A percentile compares a stretch with the other conserved stretches of the same genome.
Evolutionary conservation across 257 asterid genomes (phyloP).

Genomic region (Solanum paucissectum): DNA sequence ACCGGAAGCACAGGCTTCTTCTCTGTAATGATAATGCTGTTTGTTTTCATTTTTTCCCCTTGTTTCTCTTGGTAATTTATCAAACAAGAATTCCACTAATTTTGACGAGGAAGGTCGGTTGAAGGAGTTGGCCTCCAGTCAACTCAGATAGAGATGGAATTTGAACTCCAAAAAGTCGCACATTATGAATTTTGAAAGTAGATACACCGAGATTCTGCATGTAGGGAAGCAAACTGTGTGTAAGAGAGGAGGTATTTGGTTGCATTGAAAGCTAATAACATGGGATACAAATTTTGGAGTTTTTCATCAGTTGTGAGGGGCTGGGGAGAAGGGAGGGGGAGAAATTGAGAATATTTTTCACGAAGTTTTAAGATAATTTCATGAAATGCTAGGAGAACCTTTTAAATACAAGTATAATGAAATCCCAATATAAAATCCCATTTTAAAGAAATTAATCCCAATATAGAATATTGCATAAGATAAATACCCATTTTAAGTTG

Average conservation of each 20-base stretch:
- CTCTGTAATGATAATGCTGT: not conserved
- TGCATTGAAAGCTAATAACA: not conserved
- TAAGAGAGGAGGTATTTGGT: not conserved
- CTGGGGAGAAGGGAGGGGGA: not conserved
- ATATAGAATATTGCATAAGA: not conserved
- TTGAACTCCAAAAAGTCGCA: not conserved
- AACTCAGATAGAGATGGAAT: not conserved
- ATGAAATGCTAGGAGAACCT: not conserved
- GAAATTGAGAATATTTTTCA: not conserved
- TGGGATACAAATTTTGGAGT: not conserved
- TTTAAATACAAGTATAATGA: not conserved
- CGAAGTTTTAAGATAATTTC: not conserved
- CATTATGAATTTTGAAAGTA: not conserved
- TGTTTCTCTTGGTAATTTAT: not conserved
- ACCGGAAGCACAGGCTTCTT: not conserved
- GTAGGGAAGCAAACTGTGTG: not conserved
- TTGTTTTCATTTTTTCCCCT: not conserved
- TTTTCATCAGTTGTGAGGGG: not conserved
- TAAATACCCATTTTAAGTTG: not conserved
- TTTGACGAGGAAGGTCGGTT: not conserved
- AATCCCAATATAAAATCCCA: not conserved
- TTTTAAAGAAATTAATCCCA: not conserved
- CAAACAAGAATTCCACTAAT: not conserved
- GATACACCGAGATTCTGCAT: not conserved
- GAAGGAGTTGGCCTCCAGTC: not conserved